A percentile compares a stretch with the other conserved stretches of the same genome.
These are phyloP conservation scores for Erigeron canadensis DNA, from an alignment of 129 eudicot genomes.

Conservation along the genomic window DNA sequence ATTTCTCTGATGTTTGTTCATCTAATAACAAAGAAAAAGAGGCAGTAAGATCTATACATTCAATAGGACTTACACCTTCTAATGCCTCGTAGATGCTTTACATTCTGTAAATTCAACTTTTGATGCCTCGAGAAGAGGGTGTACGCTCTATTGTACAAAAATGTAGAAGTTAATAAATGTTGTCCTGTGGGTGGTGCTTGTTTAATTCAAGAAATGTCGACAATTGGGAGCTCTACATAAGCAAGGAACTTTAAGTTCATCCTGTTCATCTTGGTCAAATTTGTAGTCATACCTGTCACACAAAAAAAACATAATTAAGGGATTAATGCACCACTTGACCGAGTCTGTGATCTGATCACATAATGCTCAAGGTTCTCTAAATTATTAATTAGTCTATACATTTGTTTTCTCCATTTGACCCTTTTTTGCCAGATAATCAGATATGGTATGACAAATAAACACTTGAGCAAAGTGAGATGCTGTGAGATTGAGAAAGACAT, in stretches of 20 bases:
- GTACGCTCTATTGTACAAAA: slow-evolving; percentile 13
- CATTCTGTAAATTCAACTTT: not conserved
- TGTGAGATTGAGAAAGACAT: slow-evolving; percentile 23
- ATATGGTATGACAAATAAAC: slow-evolving; percentile 2
- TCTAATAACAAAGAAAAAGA: slow-evolving; percentile 6
- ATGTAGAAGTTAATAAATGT: not conserved
- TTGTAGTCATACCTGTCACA: slow-evolving; percentile 78
- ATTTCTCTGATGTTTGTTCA: not conserved
- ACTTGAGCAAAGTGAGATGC: not conserved
- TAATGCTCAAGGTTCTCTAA: not conserved
- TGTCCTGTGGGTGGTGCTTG: not conserved
- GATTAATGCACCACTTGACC: not conserved
- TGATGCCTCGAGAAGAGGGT: slow-evolving; percentile 1
- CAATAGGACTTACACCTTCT: slow-evolving; percentile 17
- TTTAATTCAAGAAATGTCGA: slow-evolving; percentile 74
- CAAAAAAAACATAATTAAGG: not conserved
- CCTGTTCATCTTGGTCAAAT: slow-evolving; percentile 83
- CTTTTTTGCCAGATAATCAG: not conserved
- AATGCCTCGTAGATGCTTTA: slow-evolving; percentile 22
- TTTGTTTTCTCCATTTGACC: not conserved
- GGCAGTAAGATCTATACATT: slow-evolving; percentile 11
- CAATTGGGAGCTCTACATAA: slow-evolving; percentile 78
- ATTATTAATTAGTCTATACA: not conserved
- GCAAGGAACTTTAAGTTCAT: slow-evolving; percentile 82
- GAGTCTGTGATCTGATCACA: not conserved